Base-by-base conservation (phyloP, 169 alveolate genomes). In the Cryptosporidium bovis region DNA sequence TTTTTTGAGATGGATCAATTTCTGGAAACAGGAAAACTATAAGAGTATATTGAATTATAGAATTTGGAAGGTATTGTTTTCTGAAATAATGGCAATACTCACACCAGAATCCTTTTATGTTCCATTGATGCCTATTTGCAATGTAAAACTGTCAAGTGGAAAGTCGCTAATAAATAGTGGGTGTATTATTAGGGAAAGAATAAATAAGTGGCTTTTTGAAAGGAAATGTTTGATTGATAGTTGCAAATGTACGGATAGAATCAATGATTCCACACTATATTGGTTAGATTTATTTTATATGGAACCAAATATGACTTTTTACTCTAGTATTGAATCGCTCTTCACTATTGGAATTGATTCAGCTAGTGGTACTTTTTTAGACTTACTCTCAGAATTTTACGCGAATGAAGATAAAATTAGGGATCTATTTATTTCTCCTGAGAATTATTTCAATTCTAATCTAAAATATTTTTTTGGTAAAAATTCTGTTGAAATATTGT, bases 211-310 rank as follows among this genome's bases (percentile, higher is more conserved):
- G 64, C 20, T 53, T n/a, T 53, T 20, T 4, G 12, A 53, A 20
- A 53, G 64, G 12, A 53, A 20, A 53, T n/a, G 12, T n/a, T 12
- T 53, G 4, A 53, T 53, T 5, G 20, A 53, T 53, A 53, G 64
- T 53, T 53, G 20, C 7, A 34, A 60, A 34, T 0, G 15, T 0
- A 2, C 33, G 1, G 24, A 34, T 40, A 44, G 16, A 8, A 60
- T 24, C 1, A 15, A 18, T 24, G 46, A 77, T 20, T 77, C 71
- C 18, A 77, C 87, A 44, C 50, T 40, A 15, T 36, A 60, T 24
- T 77, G 87, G 87, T 46, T 77, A 8, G 71, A 40, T n/a, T 56
- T 60, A 56, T 77, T 60, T 62, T 77, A 77, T 44, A 58, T 77
- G 27, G 87, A 77, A 40, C 87, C 87, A 12, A 60, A 40, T 24